phyloP scores from a whole-genome alignment of 805 yeast genomes.

The Wickerhamiella vanderwaltii region DNA sequence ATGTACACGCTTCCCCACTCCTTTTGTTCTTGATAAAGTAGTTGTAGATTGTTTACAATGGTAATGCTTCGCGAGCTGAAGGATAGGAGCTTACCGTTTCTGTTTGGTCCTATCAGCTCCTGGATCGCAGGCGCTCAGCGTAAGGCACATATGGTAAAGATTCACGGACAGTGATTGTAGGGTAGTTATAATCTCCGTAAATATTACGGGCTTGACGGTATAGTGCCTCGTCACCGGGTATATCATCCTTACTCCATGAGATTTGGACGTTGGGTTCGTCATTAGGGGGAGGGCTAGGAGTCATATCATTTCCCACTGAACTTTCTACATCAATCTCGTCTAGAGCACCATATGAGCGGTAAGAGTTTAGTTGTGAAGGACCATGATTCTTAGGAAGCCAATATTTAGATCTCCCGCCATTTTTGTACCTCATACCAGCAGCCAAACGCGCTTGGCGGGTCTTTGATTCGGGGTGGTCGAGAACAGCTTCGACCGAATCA shows the following conservation, averaged over 20 bases:
- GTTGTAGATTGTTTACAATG: no score
- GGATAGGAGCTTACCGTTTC: no score
- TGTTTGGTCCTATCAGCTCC: no score
- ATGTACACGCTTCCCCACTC: no score
- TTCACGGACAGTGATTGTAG: slow-evolving; percentile 30
- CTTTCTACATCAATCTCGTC: neutral
- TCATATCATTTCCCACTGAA: neutral
- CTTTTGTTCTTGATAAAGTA: no score
- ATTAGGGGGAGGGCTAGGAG: neutral
- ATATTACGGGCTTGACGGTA: slow-evolving; percentile 26
- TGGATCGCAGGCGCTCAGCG: slow-evolving; percentile 15
- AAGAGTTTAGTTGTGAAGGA: neutral
- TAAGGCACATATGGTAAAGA: slow-evolving; percentile 19
- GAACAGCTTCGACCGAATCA: slow-evolving; percentile 62
- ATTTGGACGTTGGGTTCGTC: neutral
- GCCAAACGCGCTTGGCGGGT: slow-evolving; percentile 58
- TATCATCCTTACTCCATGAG: slow-evolving; percentile 13
- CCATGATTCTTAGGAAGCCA: slow-evolving; percentile 45
- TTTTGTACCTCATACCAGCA: slow-evolving; percentile 71
- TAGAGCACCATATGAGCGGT: slow-evolving; percentile 1
- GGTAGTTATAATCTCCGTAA: slow-evolving; percentile 34
- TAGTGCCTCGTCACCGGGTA: slow-evolving; percentile 27
- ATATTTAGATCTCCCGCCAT: slow-evolving; percentile 67
- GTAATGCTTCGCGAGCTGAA: no score
- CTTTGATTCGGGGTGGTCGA: slow-evolving; percentile 50